These are phyloP conservation scores for Edaphochlamys debaryana DNA, from an alignment of 139 green algal species.

Conservation along the genomic window DNA sequence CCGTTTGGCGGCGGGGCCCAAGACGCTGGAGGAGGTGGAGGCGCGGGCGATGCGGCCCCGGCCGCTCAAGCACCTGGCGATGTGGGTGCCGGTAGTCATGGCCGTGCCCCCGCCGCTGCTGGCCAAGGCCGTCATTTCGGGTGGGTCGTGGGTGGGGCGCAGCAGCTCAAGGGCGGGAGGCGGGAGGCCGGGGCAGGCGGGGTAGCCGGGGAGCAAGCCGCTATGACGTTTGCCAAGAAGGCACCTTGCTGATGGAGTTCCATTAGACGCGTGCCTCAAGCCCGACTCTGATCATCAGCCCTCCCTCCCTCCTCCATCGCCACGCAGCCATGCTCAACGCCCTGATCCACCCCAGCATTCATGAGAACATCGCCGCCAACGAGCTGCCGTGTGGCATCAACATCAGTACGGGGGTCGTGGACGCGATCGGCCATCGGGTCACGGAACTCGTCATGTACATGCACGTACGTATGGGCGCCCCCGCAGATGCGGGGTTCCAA, in stretches of 20 bases:
- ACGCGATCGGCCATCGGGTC: neutral
- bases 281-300: too few species aligned
- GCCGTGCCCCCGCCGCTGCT: slow-evolving; percentile 10
- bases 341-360: neutral
- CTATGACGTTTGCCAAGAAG: too few species aligned
- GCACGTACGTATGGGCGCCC: neutral
- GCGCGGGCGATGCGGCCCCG: neutral
- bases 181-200: too few species aligned
- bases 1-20: neutral
- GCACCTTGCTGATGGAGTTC: too few species aligned
- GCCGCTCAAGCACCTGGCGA: neutral
- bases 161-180: too few species aligned
- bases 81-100: slow-evolving; percentile 9
- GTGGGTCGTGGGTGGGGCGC: neutral
- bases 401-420: neutral
- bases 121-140: neutral
- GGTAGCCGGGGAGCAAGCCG: too few species aligned
- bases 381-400: slow-evolving; percentile 7
- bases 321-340: slow-evolving; percentile 13
- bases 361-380: neutral
- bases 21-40: neutral
- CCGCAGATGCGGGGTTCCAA: too few species aligned
- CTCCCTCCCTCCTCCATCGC: too few species aligned
- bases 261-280: too few species aligned
- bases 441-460: slow-evolving; percentile 28